These are phyloP conservation scores for Ascochyta koolunga DNA, from an alignment of 2,329 filamentous ascomycete genomes.

Conservation along the genomic window DNA sequence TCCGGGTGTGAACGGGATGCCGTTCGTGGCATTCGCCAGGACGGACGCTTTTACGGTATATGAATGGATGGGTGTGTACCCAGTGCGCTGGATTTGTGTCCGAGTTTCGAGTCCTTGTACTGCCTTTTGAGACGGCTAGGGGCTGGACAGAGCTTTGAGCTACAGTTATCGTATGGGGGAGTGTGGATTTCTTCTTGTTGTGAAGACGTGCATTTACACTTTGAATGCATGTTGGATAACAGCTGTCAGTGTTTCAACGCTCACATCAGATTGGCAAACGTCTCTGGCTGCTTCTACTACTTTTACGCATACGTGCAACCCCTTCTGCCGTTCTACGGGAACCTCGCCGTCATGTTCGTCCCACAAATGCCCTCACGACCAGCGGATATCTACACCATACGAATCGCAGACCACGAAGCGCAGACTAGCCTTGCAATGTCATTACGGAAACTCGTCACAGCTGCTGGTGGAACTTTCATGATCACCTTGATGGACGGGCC, in stretches of 20 bases:
- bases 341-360: constrained; percentile 2
- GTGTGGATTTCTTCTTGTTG: not conserved
- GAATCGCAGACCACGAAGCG: constrained; percentile 12
- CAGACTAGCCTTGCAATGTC: constrained; percentile 9
- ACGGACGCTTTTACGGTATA: no score
- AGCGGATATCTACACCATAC: constrained; percentile 21
- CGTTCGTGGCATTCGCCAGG: not conserved
- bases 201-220: no score
- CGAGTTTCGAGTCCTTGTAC: not conserved
- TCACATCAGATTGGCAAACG: no score
- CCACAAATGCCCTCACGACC: constrained; percentile 11
- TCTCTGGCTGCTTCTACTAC: no score
- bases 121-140: constrained; percentile 1
- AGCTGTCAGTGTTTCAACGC: no score
- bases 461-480: constrained; percentile 15
- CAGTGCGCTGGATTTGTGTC: not conserved
- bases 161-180: not conserved
- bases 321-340: not conserved
- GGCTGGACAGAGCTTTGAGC: not conserved
- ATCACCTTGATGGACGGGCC: constrained; percentile 17
- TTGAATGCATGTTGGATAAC: no score
- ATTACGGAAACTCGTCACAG: constrained; percentile 11
- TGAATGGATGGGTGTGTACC: not conserved
- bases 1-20: not conserved
- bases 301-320: no score